phyloP scores from a whole-genome alignment of 768 basidiomycete genomes.

The Lactifluus echinatus region DNA sequence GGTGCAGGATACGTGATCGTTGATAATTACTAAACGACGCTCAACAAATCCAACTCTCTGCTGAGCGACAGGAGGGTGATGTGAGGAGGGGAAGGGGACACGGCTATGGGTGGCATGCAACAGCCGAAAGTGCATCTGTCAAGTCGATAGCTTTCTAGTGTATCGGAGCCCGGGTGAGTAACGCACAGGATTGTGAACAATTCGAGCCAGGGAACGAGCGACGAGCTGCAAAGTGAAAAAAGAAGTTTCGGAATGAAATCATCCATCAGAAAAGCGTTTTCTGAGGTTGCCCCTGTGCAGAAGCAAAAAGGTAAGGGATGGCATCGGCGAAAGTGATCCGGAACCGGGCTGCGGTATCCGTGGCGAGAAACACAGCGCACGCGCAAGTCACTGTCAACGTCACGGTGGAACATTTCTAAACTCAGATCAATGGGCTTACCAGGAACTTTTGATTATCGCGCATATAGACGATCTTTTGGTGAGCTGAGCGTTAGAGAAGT shows the following conservation, averaged over 20 bases:
- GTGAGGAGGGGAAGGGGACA: background rate
- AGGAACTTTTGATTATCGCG: background rate
- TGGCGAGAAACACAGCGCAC: background rate
- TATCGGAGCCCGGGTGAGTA: background rate
- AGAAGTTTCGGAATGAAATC: background rate
- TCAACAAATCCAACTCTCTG: background rate
- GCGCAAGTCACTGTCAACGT: background rate
- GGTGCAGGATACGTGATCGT: background rate
- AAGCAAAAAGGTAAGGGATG: background rate
- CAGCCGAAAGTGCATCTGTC: background rate
- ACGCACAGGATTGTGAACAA: background rate
- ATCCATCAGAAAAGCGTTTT: constrained; percentile 6
- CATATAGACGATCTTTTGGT: background rate
- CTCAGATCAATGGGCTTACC: background rate
- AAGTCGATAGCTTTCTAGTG: background rate
- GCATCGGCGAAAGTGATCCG: background rate
- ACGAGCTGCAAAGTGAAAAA: background rate
- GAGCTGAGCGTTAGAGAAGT: constrained; percentile 3
- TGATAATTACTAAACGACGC: background rate
- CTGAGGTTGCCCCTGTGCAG: background rate
- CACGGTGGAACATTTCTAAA: background rate
- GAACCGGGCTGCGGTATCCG: background rate
- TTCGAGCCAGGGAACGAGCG: background rate
- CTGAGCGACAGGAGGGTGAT: background rate
- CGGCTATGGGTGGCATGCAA: background rate